These are phyloP conservation scores for Didymosphaeria variabile DNA, from an alignment of 2,329 filamentous ascomycete genomes.

Conservation along the genomic window DNA sequence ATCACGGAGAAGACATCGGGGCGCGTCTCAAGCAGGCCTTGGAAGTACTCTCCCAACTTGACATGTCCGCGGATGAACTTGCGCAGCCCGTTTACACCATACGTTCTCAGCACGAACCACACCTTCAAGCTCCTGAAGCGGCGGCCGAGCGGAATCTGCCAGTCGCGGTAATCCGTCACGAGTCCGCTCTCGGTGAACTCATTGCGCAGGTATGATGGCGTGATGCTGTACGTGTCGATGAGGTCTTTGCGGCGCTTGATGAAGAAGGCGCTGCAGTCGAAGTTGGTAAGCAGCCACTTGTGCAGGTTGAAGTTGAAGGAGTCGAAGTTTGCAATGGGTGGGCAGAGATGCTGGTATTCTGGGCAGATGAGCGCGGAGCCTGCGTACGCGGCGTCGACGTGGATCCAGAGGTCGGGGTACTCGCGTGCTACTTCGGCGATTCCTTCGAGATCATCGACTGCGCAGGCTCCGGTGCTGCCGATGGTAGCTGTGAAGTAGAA, in stretches of 20 bases:
- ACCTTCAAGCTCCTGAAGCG: conserved; percentile 90
- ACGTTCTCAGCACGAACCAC: conserved; percentile 91
- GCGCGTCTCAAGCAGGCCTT: conserved; percentile 65
- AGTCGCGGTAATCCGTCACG: conserved; percentile 95
- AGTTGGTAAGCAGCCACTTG: conserved; percentile 96
- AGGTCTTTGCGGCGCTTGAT: conserved; percentile 78
- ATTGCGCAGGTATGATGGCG: conserved; percentile 84
- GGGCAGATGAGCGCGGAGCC: conserved; percentile 84
- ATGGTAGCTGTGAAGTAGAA: conserved; percentile 87
- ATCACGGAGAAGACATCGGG: conserved; percentile 79
- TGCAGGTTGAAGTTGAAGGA: conserved; percentile 96
- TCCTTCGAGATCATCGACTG: conserved; percentile 80
- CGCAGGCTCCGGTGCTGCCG: conserved; percentile 88
- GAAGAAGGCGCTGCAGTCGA: conserved; percentile 81
- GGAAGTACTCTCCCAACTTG: conserved; percentile 74
- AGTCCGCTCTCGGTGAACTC: conserved; percentile 80
- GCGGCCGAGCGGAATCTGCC: conserved; percentile 92
- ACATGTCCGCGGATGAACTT: conserved; percentile 76
- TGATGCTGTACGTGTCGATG: conserved; percentile 80
- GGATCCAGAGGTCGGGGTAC: conserved; percentile 79
- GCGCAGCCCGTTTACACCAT: conserved; percentile 79
- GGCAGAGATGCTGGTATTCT: conserved; percentile 76
- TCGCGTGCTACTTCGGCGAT: conserved; percentile 67
- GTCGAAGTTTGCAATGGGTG: conserved; percentile 74
- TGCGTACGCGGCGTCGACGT: conserved; percentile 93